A percentile compares a stretch with the other conserved stretches of the same genome.
These are phyloP conservation scores for Schrenkiella parvula DNA, from an alignment of 345 rosid species.

Conservation along the genomic window DNA sequence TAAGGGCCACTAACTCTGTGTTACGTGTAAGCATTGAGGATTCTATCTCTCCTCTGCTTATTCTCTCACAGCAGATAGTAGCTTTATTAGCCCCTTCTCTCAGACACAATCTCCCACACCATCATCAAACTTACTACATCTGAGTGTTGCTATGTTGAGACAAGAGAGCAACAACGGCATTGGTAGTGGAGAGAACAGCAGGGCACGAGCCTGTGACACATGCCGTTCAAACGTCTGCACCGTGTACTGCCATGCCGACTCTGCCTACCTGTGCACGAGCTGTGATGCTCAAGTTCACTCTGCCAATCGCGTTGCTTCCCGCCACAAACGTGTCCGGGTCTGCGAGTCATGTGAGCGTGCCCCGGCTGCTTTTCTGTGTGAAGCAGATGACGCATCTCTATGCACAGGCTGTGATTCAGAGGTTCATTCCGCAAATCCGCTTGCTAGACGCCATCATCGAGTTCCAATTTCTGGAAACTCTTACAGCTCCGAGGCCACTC, in stretches of 20 bases:
- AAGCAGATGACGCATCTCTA: constrained; percentile 88
- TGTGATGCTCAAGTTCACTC: constrained; percentile 80
- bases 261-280: constrained; percentile 67
- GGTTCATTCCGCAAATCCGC: constrained; percentile 89
- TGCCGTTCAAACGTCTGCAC: constrained; percentile 72
- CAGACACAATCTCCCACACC: constrained; percentile 12
- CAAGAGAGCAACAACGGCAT: constrained; percentile 34
- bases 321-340: constrained; percentile 80
- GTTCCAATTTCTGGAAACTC: constrained; percentile 55
- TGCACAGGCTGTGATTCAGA: constrained; percentile 74
- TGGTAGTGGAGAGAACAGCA: constrained; percentile 30
- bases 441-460: constrained; percentile 90
- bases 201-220: constrained; percentile 77
- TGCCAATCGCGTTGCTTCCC: constrained; percentile 80
- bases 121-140: not conserved
- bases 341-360: constrained; percentile 85
- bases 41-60: constrained; percentile 31
- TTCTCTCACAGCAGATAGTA: constrained; percentile 22
- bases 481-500: constrained; percentile 22
- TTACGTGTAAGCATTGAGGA: constrained; percentile 42
- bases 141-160: constrained; percentile 45
- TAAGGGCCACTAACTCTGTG: constrained; percentile 30
- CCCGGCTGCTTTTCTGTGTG: constrained; percentile 82
- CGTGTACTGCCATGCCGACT: constrained; percentile 82
- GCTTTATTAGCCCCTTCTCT: constrained; percentile 21